Evolutionary conservation across 2,329 filamentous ascomycete species (phyloP).

Genomic region (Paraconiothyrium brasiliense): DNA sequence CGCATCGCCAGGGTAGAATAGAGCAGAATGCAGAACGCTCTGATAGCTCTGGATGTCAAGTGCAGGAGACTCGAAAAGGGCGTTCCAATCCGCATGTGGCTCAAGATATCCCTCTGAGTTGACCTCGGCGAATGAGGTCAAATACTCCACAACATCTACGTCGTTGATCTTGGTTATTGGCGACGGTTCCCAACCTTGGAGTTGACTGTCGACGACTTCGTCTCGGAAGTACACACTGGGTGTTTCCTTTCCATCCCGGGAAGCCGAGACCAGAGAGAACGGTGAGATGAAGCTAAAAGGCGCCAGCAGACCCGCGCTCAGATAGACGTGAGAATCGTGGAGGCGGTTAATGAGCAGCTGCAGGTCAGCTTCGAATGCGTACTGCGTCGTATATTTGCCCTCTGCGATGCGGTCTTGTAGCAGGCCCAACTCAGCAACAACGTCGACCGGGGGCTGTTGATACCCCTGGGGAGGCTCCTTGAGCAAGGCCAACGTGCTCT

Average conservation of each 20-base stretch:
- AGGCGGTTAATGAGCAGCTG: slow-evolving; percentile 38
- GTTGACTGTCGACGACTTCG: slow-evolving; percentile 35
- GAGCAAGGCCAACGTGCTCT: slow-evolving; percentile 55
- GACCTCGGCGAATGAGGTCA: slow-evolving; percentile 31
- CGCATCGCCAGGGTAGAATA: slow-evolving; percentile 51
- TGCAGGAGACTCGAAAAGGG: slow-evolving; percentile 30
- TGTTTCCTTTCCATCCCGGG: slow-evolving; percentile 35
- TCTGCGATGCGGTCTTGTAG: slow-evolving; percentile 37
- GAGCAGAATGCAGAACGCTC: slow-evolving; percentile 30
- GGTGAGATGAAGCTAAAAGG: slow-evolving; percentile 38
- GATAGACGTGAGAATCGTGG: slow-evolving; percentile 45
- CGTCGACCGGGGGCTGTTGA: slow-evolving; percentile 52
- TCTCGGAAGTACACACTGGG: slow-evolving; percentile 45
- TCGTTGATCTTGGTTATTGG: slow-evolving; percentile 40
- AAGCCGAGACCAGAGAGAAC: slow-evolving; percentile 34
- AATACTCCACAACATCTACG: slow-evolving; percentile 32
- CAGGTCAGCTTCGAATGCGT: slow-evolving; percentile 51
- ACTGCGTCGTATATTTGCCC: slow-evolving; percentile 48
- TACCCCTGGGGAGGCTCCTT: slow-evolving; percentile 53
- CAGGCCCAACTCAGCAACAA: slow-evolving; percentile 36
- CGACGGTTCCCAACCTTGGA: slow-evolving; percentile 33
- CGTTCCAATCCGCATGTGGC: slow-evolving; percentile 55
- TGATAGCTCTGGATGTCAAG: slow-evolving; percentile 23
- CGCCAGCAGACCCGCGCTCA: slow-evolving; percentile 37
- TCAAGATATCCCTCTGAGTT: slow-evolving; percentile 52